Percentiles rank a stretch among this genome's conserved stretches.
phyloP scores from a whole-genome alignment of 305 asterid genomes.

The Withania somnifera region DNA sequence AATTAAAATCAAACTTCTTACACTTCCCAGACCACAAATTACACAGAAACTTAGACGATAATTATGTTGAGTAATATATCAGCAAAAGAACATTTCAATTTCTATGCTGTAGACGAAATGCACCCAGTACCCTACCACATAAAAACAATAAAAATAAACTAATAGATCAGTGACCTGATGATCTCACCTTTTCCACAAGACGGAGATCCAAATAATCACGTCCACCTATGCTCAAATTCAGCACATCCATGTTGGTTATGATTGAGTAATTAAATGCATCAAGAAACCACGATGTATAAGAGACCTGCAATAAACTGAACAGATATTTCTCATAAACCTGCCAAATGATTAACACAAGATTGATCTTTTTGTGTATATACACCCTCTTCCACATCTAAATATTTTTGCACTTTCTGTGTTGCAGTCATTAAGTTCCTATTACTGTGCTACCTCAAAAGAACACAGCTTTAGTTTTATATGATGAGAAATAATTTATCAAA shows the following conservation, averaged over 20 bases:
- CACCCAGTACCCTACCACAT: not conserved
- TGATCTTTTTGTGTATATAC: not conserved
- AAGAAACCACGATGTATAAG: conserved; percentile 98
- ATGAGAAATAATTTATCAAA: not conserved
- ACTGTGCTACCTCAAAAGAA: not conserved
- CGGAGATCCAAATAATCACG: conserved; percentile 96
- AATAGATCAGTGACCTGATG: conserved; percentile 3
- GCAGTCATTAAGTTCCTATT: not conserved
- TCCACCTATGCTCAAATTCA: conserved; percentile 98
- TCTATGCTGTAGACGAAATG: not conserved
- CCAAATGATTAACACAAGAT: not conserved
- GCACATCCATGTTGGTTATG: conserved; percentile 90
- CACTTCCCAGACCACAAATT: not conserved
- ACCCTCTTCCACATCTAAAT: not conserved
- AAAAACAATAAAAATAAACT: not conserved
- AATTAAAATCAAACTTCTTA: not conserved
- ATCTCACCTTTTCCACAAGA: conserved; percentile 80
- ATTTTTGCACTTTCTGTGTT: not conserved
- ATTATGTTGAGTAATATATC: not conserved
- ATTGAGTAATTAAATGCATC: conserved; percentile 98
- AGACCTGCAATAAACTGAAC: conserved; percentile 97
- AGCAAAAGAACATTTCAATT: not conserved
- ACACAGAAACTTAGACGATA: not conserved
- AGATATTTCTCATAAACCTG: conserved; percentile 70
- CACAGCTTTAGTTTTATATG: not conserved